phyloP scores from a whole-genome alignment of 1,284 basidiomycete genomes.

The Tylopilus sp. region DNA sequence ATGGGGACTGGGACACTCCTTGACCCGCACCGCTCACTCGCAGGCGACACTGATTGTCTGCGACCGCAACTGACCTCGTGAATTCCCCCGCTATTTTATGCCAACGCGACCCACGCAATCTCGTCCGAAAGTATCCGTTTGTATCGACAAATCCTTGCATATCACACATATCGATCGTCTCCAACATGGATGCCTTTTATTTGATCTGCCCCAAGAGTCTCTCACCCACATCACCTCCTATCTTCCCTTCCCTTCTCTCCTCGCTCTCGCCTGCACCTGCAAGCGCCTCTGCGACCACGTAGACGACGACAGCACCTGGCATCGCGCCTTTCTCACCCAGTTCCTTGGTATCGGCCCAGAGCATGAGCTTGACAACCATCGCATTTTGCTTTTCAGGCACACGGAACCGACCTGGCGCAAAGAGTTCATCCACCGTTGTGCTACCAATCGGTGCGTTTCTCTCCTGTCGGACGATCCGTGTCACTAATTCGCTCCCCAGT shows the following conservation, averaged over 20 bases:
- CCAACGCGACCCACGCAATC: constrained; percentile 25
- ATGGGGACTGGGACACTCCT: too few species aligned
- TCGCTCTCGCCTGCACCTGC: constrained; percentile 56
- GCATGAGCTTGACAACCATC: constrained; percentile 43
- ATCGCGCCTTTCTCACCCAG: constrained; percentile 71
- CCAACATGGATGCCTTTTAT: constrained; percentile 53
- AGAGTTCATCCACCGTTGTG: constrained; percentile 59
- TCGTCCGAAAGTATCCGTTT: constrained; percentile 12
- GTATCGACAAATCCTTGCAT: constrained; percentile 1
- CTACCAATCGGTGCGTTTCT: constrained; percentile 47
- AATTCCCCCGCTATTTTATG: constrained; percentile 26
- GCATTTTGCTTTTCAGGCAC: constrained; percentile 53
- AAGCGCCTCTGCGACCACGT: constrained; percentile 59
- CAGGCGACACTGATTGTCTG: constrained; percentile 25
- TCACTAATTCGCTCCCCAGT: constrained; percentile 37
- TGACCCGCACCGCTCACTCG: constrained; percentile 14
- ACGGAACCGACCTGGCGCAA: constrained; percentile 61
- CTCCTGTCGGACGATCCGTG: neutral
- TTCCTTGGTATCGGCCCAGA: constrained; percentile 67
- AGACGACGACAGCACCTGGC: constrained; percentile 80
- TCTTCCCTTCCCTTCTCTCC: constrained; percentile 64
- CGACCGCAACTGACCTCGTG: constrained; percentile 16
- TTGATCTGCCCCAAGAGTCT: constrained; percentile 65
- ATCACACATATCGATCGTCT: neutral
- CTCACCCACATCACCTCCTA: constrained; percentile 78